phyloP scores from a whole-genome alignment of 768 basidiomycete species.

The Termitomyces bulborhizus region DNA sequence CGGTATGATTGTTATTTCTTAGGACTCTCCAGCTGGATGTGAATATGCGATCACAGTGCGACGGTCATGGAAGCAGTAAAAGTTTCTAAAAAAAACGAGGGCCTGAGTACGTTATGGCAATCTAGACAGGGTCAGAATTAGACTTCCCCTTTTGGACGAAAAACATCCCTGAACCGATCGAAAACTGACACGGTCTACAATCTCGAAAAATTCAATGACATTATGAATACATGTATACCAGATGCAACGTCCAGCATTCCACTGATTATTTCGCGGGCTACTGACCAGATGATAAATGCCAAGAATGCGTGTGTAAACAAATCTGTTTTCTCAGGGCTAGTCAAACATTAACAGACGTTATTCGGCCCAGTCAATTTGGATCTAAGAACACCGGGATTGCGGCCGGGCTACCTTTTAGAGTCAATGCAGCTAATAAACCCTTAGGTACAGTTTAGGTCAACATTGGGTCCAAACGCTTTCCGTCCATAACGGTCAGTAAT shows the following conservation, averaged over 20 bases:
- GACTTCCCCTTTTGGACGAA: not conserved
- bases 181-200: not conserved
- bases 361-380: not conserved
- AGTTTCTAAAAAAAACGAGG: not conserved
- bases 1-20: not conserved
- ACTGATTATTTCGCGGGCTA: not conserved
- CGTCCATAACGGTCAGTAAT: not conserved
- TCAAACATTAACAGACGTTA: not conserved
- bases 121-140: not conserved
- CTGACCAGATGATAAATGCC: not conserved
- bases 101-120: not conserved
- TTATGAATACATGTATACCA: not conserved
- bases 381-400: no score
- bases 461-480: not conserved
- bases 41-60: not conserved
- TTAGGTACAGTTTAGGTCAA: no score
- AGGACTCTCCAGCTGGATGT: no score
- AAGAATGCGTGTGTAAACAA: no score
- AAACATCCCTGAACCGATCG: conserved; percentile 1
- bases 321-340: not conserved
- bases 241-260: not conserved
- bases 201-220: not conserved
- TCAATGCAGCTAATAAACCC: not conserved
- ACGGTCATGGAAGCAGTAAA: not conserved
- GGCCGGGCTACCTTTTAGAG: no score